phyloP scores from a whole-genome alignment of 495 filamentous ascomycete genomes.

The Trichocladium uniseriatum region DNA sequence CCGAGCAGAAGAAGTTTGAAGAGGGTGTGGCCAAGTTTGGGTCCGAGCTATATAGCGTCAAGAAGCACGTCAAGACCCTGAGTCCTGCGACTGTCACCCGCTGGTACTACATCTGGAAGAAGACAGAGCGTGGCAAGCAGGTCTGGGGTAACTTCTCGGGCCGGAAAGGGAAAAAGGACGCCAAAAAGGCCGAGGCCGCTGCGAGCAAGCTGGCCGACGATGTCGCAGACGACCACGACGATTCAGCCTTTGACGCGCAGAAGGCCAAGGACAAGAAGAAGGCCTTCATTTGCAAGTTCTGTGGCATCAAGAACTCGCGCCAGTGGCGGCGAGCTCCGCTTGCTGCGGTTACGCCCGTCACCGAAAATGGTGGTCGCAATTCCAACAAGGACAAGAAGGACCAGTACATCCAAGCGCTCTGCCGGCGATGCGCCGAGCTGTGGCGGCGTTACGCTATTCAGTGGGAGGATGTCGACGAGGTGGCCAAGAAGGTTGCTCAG shows the following conservation, averaged over 20 bases:
- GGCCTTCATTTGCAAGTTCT: constrained; percentile 93
- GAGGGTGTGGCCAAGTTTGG: constrained; percentile 86
- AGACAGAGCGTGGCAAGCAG: constrained; percentile 71
- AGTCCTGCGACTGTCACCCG: constrained; percentile 71
- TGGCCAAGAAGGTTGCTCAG: constrained; percentile 78
- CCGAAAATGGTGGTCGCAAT: constrained; percentile 55
- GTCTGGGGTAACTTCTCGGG: constrained; percentile 86
- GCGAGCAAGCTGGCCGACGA: constrained; percentile 76
- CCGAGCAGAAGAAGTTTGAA: constrained; percentile 82
- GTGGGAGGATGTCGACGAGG: constrained; percentile 91
- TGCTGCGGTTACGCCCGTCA: constrained; percentile 60
- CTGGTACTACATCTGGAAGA: constrained; percentile 98
- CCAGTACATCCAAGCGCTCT: constrained; percentile 75
- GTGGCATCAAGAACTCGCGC: constrained; percentile 62
- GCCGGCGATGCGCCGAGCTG: constrained; percentile 76
- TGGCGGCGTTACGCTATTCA: constrained; percentile 95
- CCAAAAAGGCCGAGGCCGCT: constrained; percentile 51
- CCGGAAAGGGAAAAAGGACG: constrained; percentile 80
- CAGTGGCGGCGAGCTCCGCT: constrained; percentile 90
- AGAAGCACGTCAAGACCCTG: constrained; percentile 74
- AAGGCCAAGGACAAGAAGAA: constrained; percentile 74
- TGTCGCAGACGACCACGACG: constrained; percentile 84
- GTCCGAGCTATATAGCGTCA: constrained; percentile 77
- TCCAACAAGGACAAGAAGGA: constrained; percentile 60
- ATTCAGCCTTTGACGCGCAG: constrained; percentile 89